Evolutionary conservation across 148 eudicot species (phyloP).

Genomic region (Rheum nobile): DNA sequence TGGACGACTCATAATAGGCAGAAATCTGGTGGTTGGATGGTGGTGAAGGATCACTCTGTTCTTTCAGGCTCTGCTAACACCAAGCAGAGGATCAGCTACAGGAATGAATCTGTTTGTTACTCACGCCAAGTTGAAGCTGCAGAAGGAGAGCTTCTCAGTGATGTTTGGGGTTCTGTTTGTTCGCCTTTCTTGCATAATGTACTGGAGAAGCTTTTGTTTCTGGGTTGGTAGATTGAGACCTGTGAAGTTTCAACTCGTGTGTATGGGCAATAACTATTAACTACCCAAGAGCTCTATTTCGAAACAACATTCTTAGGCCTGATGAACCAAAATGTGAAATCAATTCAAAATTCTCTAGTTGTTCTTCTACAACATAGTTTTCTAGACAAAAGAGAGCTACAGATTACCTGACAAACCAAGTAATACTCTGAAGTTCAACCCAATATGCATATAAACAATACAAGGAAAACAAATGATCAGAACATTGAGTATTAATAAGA

Average conservation of each 20-base stretch:
- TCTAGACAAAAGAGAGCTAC: not conserved
- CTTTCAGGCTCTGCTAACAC: constrained; percentile 52
- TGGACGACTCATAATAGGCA: constrained; percentile 34
- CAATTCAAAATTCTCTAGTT: not conserved
- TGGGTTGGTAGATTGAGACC: constrained; percentile 3
- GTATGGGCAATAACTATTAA: not conserved
- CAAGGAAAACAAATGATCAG: not conserved
- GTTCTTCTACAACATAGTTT: not conserved
- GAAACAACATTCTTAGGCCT: not conserved
- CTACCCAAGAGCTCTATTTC: not conserved
- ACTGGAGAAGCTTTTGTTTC: not conserved
- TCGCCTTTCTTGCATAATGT: constrained; percentile 2
- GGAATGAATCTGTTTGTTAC: constrained; percentile 37
- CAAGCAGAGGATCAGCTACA: constrained; percentile 26
- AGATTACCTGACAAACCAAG: not conserved
- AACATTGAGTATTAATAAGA: too few species aligned
- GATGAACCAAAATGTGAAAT: not conserved
- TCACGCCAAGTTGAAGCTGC: constrained; percentile 32
- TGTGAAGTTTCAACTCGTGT: not conserved
- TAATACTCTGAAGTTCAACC: not conserved
- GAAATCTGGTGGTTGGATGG: constrained; percentile 51
- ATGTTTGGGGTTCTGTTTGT: constrained; percentile 19
- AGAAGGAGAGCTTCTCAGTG: constrained; percentile 29
- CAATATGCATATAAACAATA: not conserved
- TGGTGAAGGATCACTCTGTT: constrained; percentile 48